phyloP scores from a whole-genome alignment of 352 stramenopile genomes.

The Pythium graminicola region DNA sequence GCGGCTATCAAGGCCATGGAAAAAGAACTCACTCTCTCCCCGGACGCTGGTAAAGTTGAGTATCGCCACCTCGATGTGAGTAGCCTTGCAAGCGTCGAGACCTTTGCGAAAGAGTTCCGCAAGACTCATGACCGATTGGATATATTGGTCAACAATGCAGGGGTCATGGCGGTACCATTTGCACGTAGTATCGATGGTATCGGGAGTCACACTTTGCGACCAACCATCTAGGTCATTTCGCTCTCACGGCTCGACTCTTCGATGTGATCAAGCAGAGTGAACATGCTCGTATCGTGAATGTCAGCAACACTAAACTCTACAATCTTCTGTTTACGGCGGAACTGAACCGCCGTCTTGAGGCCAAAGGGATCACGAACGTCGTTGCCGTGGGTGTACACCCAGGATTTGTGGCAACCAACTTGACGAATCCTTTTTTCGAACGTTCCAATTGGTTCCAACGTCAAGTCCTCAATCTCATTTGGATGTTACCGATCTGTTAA shows the following conservation, averaged over 20 bases:
- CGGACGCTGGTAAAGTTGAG: constrained; percentile 12
- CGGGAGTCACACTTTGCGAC: constrained; percentile 19
- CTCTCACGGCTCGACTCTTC: constrained; percentile 24
- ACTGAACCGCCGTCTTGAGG: constrained; percentile 31
- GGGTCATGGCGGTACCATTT: not conserved
- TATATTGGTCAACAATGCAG: constrained; percentile 32
- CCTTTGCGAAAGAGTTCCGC: constrained; percentile 20
- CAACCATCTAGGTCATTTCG: constrained; percentile 28
- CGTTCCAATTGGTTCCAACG: constrained; percentile 20
- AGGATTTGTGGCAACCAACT: constrained; percentile 31
- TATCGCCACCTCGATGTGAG: constrained; percentile 23
- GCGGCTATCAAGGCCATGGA: constrained; percentile 25
- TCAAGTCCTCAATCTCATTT: constrained; percentile 19
- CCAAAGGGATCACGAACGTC: constrained; percentile 22
- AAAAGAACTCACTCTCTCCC: constrained; percentile 31
- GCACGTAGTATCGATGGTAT: constrained; percentile 2
- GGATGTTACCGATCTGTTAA: constrained; percentile 33
- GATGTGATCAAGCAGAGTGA: constrained; percentile 22
- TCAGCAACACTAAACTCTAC: constrained; percentile 51
- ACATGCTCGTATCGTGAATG: constrained; percentile 23
- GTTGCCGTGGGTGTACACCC: constrained; percentile 29
- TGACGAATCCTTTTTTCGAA: constrained; percentile 1
- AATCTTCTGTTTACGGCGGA: constrained; percentile 47
- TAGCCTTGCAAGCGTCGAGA: constrained; percentile 16
- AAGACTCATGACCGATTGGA: constrained; percentile 19